Evolutionary conservation across 441 rosid species (phyloP).

Genomic region (Croton laevigatus): DNA sequence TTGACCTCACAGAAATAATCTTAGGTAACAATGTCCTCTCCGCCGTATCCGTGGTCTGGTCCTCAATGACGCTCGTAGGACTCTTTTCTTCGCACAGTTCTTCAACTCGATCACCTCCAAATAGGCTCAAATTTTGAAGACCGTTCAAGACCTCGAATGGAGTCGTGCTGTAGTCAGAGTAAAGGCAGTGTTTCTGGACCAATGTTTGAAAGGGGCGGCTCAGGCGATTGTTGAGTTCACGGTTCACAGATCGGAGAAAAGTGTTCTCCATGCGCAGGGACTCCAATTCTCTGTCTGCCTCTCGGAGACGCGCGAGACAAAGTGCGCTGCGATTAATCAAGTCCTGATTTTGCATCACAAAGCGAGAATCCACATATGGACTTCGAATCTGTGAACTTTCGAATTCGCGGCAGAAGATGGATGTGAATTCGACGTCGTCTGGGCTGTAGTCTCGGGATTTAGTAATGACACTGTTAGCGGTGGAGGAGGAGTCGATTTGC

Average conservation of each 20-base stretch:
- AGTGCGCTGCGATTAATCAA: slow-evolving; percentile 44
- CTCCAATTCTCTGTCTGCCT: slow-evolving; percentile 41
- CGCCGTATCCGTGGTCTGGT: slow-evolving; percentile 24
- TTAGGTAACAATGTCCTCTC: slow-evolving; percentile 50
- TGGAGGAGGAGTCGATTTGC: slow-evolving; percentile 28
- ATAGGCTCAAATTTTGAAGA: slow-evolving; percentile 26
- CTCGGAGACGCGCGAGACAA: slow-evolving; percentile 49
- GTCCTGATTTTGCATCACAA: slow-evolving; percentile 45
- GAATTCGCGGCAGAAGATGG: slow-evolving; percentile 8
- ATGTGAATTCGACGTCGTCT: slow-evolving; percentile 18
- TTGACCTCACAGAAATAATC: slow-evolving; percentile 64
- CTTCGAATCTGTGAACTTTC: background rate
- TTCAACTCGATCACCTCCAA: slow-evolving; percentile 26
- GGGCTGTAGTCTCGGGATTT: slow-evolving; percentile 1
- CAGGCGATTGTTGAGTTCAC: slow-evolving; percentile 47
- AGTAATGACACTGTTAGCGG: slow-evolving; percentile 8
- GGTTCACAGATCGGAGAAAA: slow-evolving; percentile 40
- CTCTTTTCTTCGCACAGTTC: slow-evolving; percentile 36
- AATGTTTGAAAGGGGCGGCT: slow-evolving; percentile 35
- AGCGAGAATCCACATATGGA: slow-evolving; percentile 25
- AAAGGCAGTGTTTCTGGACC: slow-evolving; percentile 26
- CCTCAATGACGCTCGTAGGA: slow-evolving; percentile 50
- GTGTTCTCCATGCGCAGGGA: slow-evolving; percentile 49
- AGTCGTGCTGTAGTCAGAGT: slow-evolving; percentile 17
- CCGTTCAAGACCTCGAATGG: slow-evolving; percentile 30